These are phyloP conservation scores for Rubia tinctorum DNA, from an alignment of 305 asterid genomes.

Conservation along the genomic window DNA sequence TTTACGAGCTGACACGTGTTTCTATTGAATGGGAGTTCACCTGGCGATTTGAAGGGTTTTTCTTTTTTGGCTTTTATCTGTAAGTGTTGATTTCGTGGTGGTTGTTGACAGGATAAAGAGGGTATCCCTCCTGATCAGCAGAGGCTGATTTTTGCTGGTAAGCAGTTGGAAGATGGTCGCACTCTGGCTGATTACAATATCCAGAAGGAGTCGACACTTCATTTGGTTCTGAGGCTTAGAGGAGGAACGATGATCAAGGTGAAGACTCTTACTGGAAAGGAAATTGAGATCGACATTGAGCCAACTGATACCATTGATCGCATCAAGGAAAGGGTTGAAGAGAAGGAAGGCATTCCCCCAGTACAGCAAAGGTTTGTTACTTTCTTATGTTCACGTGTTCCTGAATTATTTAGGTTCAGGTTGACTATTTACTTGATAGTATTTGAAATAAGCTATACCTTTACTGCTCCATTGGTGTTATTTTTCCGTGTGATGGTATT, in stretches of 20 bases:
- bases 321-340: slow-evolving; percentile 34
- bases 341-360: slow-evolving; percentile 35
- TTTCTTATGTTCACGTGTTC: background rate
- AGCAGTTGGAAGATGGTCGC: slow-evolving; percentile 33
- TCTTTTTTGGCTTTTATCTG: no score
- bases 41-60: no score
- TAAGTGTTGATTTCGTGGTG: no score
- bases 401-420: background rate
- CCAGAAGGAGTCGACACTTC: slow-evolving; percentile 33
- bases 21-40: background rate
- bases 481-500: background rate
- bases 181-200: slow-evolving; percentile 34
- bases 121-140: slow-evolving; percentile 20
- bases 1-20: background rate
- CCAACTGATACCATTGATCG: slow-evolving; percentile 33
- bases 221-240: slow-evolving; percentile 34
- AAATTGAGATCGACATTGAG: slow-evolving; percentile 37
- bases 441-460: background rate
- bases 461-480: background rate
- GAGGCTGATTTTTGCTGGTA: slow-evolving; percentile 25
- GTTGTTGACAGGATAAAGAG: no score
- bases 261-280: slow-evolving; percentile 36
- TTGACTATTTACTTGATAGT: background rate
- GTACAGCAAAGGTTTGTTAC: slow-evolving; percentile 29
- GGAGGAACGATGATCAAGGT: slow-evolving; percentile 39